Conservation (phyloP, 169 alveolate genomes). For the Cyclospora cayetanensis region DNA sequence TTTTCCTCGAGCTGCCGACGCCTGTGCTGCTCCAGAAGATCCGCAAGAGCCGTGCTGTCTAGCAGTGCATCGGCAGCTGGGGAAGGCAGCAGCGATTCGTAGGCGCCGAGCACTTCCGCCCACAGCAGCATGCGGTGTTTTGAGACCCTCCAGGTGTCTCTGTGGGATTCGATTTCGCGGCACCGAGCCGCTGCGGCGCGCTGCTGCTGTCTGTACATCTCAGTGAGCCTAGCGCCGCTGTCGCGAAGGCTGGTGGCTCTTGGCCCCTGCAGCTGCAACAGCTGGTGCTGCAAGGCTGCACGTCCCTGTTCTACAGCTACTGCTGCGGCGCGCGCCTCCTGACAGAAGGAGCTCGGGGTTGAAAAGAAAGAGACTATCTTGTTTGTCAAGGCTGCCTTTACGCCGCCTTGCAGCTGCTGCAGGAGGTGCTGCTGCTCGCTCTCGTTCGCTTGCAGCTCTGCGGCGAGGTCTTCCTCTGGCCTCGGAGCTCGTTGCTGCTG, state of each 20-base stretch:
- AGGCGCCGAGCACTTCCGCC: not conserved
- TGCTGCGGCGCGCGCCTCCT: constrained; percentile 36
- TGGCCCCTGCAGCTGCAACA: constrained; percentile 47
- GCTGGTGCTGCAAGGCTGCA: constrained; percentile 31
- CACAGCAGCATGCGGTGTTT: constrained; percentile 50
- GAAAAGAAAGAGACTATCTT: constrained; percentile 27
- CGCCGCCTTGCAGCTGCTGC: constrained; percentile 31
- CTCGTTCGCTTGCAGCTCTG: constrained; percentile 37
- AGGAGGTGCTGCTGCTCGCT: constrained; percentile 42
- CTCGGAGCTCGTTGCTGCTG: too few relatives aligned
- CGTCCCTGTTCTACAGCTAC: not conserved
- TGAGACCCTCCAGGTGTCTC: constrained; percentile 45
- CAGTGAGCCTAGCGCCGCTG: not conserved
- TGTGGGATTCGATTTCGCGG: not conserved
- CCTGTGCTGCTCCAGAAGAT: constrained; percentile 58
- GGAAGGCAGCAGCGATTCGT: constrained; percentile 2
- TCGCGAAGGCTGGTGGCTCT: not conserved
- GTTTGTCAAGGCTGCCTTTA: not conserved
- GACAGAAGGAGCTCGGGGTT: not conserved
- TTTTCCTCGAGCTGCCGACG: constrained; percentile 28
- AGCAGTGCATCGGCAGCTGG: constrained; percentile 55
- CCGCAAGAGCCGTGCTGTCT: not conserved
- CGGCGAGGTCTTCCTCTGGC: too few relatives aligned
- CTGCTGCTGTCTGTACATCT: constrained; percentile 39
- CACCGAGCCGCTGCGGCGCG: constrained; percentile 44